These are phyloP conservation scores for Neurospora sp. DNA, from an alignment of 495 filamentous ascomycete species.

Conservation along the genomic window DNA sequence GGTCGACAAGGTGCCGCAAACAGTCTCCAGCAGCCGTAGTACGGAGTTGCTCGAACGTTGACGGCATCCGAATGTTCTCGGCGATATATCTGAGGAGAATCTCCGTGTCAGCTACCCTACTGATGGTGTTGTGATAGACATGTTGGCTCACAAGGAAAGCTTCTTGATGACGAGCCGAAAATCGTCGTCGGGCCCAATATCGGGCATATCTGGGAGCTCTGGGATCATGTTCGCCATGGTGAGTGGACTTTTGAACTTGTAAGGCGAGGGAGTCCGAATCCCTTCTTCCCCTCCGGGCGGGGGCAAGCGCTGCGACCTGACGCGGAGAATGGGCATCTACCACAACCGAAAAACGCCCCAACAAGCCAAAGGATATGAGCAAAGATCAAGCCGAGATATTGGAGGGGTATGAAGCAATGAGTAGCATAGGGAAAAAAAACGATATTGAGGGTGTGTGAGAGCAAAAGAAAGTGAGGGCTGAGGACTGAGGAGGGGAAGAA, in stretches of 20 bases:
- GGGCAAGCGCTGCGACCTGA: constrained; percentile 27
- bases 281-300: constrained; percentile 8
- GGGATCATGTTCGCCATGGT: constrained; percentile 2
- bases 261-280: constrained; percentile 19
- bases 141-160: constrained; percentile 46
- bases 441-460: background rate
- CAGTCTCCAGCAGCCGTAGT: constrained; percentile 53
- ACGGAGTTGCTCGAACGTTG: constrained; percentile 72
- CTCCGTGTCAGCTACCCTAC: background rate
- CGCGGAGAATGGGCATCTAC: constrained; percentile 33
- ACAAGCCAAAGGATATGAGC: background rate
- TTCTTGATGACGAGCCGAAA: constrained; percentile 60
- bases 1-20: constrained; percentile 54
- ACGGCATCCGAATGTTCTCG: constrained; percentile 52
- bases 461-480: background rate
- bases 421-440: background rate
- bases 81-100: constrained; percentile 46
- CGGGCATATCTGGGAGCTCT: constrained; percentile 38
- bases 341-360: background rate
- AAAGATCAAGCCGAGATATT: background rate
- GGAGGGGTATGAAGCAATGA: background rate
- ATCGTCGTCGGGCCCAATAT: constrained; percentile 52
- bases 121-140: background rate
- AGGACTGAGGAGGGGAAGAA: constrained; percentile 3
- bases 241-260: constrained; percentile 4